Evolutionary conservation across 257 asterid genomes (phyloP), one percentile per base, ranked within the genome.

Genomic region (Scutellaria minor): DNA sequence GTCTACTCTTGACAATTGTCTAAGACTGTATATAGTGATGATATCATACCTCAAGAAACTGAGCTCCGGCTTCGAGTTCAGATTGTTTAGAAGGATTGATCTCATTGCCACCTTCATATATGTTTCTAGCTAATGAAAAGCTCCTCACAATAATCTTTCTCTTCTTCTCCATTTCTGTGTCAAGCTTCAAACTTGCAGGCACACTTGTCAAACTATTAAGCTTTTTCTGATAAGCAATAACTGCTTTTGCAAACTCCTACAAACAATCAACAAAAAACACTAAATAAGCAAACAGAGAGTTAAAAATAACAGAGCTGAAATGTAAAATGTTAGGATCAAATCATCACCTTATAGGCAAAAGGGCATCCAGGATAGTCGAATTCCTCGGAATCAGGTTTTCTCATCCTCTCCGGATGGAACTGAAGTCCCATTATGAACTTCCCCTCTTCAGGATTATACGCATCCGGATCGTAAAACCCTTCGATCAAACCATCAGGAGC

Each of bases 351-450:
- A 42, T 90, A 90, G 4, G 93, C 92, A 61, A 75, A 73, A 10
- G 96, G 76, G 70, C 98, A 93, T 1, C 98, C 98, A 0, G 92
- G 96, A 71, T 90, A 91, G 68, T 93, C 96, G 52, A 93, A 93
- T 12, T 80, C 92, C 24, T 83, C 94, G 0, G 89, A 72, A 64
- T 89, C 92, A 0, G 71, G 71, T 1, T 66, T 76, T 41, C 94
- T 80, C 97, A 90, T 93, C 66, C 98, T 77, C 57, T 93, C 97
- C 4, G 98, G 98, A 81, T 93, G 97, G 75, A 93, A 93, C 68
- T 93, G 97, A 18, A 93, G 85, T n/a, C 97, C 98, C 96, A 90
- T 87, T 12, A 90, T 89, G 64, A 93, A 93, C 81, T 93, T 85
- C 1, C 97, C 98, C 73, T 93, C 96, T 0, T 85, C 87, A 2